Base-by-base conservation (phyloP, 345 rosid species). In the Rhizophora apiculata region DNA sequence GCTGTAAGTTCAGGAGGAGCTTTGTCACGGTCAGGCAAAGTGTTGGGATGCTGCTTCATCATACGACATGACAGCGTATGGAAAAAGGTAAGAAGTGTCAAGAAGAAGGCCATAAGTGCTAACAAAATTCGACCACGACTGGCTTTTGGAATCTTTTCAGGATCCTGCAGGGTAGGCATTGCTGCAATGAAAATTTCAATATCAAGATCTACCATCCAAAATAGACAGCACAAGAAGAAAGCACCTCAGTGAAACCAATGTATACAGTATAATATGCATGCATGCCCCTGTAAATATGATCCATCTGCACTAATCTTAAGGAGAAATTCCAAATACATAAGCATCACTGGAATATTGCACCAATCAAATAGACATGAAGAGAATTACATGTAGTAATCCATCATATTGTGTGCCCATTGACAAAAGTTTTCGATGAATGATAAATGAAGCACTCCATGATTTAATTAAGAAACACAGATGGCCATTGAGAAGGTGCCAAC, bases 21-120 rank as follows among this genome's bases (percentile, higher is more conserved):
- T 65, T 72, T 83, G 68, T 70, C 85, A 72, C 37, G 51, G 54
- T 69, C 78, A 6, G 78, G 63, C 21, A 76, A 65, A 20, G 78
- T 39, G 48, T 62, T 56, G 43, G 94, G 85, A 81, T 82, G 83
- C 73, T 76, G 80, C 76, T 81, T 85, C 6, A 82, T 78, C 48
- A 86, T 71, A 72, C 68, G 82, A 76, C 19, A 53, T 48, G 85
- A 70, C 46, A 85, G 65, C 34, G 88, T 70, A 43, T 72, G 92
- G 77, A 89, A 76, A 53, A 96, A 75, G 58, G 89, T 68, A 63
- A 80, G 52, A 68, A 90, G 64, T 18, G 90, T 81, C 89, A 88
- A 70, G 60, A 89, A 81, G 81, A 90, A 82, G 30, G 95, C 84
- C 84, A 86, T 75, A 43, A 88, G 49, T 26, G 76, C 73, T 34